Conservation (phyloP, 108 stramenopile genomes). For the Stephanodiscus triporus region DNA sequence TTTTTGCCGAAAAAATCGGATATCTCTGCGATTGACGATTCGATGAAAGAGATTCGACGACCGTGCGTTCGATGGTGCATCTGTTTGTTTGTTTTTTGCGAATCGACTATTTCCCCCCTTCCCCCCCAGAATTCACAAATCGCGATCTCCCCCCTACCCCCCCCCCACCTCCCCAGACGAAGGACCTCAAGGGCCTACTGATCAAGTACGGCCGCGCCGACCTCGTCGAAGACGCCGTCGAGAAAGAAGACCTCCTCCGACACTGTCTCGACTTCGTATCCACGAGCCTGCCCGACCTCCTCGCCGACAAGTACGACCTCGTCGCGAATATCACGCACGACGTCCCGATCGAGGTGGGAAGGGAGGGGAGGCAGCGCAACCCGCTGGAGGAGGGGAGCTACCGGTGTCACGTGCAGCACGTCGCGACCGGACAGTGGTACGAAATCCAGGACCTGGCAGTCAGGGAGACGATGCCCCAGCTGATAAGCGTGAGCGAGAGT, state of each 20-base stretch:
- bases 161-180: constrained; percentile 37
- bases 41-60: too few relatives aligned
- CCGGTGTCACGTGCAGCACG: constrained; percentile 91
- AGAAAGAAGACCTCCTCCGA: constrained; percentile 81
- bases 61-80: too few relatives aligned
- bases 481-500: constrained; percentile 94
- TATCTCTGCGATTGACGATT: too few relatives aligned
- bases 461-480: constrained; percentile 94
- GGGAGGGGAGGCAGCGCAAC: constrained; percentile 75
- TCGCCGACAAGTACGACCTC: constrained; percentile 94
- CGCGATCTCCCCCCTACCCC: too few relatives aligned
- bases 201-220: constrained; percentile 63
- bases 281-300: constrained; percentile 74
- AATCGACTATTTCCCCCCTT: too few relatives aligned
- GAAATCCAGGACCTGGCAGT: constrained; percentile 97
- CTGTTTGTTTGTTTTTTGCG: too few relatives aligned
- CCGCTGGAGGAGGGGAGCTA: constrained; percentile 89
- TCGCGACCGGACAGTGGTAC: constrained; percentile 92
- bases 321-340: constrained; percentile 96
- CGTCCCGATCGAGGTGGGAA: constrained; percentile 76
- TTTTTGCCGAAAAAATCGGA: too few relatives aligned
- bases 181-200: constrained; percentile 76
- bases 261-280: constrained; percentile 68
- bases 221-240: constrained; percentile 54
- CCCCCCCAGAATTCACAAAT: too few relatives aligned